Evolutionary conservation across 2,329 filamentous ascomycete species (phyloP).

Genomic region (Neospermospora avenae): DNA sequence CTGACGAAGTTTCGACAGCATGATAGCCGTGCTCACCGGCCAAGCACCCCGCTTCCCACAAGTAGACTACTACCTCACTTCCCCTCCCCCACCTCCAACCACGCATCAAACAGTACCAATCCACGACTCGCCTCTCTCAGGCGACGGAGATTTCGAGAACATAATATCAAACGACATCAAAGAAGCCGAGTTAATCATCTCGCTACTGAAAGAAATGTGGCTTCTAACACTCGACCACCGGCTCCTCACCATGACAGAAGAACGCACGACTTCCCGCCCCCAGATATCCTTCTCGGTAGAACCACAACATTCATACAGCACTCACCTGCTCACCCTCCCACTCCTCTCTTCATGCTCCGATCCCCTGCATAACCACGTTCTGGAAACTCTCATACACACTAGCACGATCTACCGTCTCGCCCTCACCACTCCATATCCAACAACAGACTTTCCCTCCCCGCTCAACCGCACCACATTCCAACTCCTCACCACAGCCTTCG

Average conservation of each 20-base stretch:
- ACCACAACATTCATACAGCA: conserved; percentile 8
- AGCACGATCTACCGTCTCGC: conserved; percentile 6
- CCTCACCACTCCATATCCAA: not conserved
- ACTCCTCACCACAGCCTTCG: conserved; percentile 4
- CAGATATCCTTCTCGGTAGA: conserved; percentile 9
- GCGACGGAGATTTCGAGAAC: not conserved
- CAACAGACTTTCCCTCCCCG: not conserved
- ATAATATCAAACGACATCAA: conserved; percentile 5
- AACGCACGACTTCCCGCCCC: not conserved
- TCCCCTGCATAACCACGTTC: conserved; percentile 8
- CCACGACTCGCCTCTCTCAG: conserved; percentile 13
- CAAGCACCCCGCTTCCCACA: conserved; percentile 14
- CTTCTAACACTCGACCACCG: conserved; percentile 1
- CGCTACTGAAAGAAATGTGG: conserved; percentile 6
- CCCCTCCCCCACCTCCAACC: not conserved
- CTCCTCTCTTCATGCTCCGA: conserved; percentile 17
- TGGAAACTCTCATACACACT: conserved; percentile 9
- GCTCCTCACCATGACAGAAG: not conserved
- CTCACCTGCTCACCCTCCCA: conserved; percentile 14
- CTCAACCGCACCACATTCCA: conserved; percentile 1
- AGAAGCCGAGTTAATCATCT: conserved; percentile 1
- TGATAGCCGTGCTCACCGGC: conserved; percentile 19
- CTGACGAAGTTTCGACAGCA: conserved; percentile 16
- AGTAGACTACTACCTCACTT: conserved; percentile 7
- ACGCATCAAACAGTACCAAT: not conserved